A percentile compares a stretch with the other conserved stretches of the same genome.
Conservation (phyloP, 352 stramenopile genomes). For the Phytopythium oedochilum region DNA sequence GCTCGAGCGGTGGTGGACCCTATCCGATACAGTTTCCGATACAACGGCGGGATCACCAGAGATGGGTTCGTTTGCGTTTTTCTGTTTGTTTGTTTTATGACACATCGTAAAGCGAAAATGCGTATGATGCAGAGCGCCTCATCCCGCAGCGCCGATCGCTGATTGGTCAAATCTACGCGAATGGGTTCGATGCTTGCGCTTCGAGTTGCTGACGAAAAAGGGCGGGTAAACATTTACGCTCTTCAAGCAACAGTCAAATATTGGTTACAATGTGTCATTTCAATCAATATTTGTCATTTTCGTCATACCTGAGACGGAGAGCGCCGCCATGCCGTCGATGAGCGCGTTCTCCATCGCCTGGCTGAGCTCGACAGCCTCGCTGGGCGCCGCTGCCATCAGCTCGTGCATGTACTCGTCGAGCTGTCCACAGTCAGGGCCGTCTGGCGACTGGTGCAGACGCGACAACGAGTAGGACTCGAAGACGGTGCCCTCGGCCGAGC, state of each 20-base stretch:
- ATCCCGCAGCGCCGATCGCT: neutral
- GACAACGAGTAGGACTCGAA: neutral
- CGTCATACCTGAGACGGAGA: neutral
- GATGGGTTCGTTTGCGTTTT: no score
- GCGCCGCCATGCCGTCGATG: neutral
- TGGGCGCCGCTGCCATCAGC: neutral
- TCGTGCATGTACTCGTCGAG: neutral
- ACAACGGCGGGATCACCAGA: neutral
- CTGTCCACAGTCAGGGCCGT: neutral
- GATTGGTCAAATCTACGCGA: neutral
- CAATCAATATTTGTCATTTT: no score
- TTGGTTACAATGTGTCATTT: no score
- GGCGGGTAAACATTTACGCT: neutral
- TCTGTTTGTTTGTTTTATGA: no score
- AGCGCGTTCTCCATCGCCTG: slow-evolving; percentile 2
- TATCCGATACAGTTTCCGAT: no score
- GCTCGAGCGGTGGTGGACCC: neutral
- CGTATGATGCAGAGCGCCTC: neutral
- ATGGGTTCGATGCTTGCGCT: neutral
- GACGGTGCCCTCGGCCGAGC: neutral
- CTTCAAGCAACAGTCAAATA: neutral
- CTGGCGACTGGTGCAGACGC: neutral
- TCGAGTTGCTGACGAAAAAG: neutral
- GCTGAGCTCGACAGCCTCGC: neutral
- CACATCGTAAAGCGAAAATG: neutral